Evolutionary conservation across 2,329 filamentous ascomycete species (phyloP).

Genomic region (Karstenula rhodostoma): DNA sequence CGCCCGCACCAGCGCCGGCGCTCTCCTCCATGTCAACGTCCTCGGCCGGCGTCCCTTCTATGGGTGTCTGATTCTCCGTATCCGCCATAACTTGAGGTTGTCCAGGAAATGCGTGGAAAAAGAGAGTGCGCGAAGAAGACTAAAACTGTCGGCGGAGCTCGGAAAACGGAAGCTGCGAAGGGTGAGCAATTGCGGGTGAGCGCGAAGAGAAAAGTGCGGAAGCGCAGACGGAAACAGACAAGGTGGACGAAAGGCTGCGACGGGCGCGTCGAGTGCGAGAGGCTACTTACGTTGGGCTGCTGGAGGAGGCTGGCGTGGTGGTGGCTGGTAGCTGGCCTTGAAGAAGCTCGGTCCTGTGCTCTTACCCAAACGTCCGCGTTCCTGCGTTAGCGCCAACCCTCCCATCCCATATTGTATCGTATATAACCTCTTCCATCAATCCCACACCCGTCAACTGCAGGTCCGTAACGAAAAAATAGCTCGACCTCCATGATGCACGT

Average conservation of each 20-base stretch:
- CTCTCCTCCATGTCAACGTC: constrained; percentile 61
- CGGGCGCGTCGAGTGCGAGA: constrained; percentile 6
- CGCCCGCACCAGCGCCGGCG: constrained; percentile 20
- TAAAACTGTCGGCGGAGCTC: not conserved
- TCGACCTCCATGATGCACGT: too few relatives aligned
- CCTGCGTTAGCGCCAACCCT: constrained; percentile 1
- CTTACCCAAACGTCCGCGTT: not conserved
- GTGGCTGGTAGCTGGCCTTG: constrained; percentile 7
- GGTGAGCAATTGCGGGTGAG: constrained; percentile 2
- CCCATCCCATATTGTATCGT: too few relatives aligned
- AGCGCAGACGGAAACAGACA: not conserved
- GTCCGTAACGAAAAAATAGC: too few relatives aligned
- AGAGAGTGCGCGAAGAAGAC: not conserved
- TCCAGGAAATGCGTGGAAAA: not conserved
- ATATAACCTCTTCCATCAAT: too few relatives aligned
- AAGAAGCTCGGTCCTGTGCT: not conserved
- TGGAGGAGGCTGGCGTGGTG: not conserved
- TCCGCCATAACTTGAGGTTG: constrained; percentile 37
- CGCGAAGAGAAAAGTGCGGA: not conserved
- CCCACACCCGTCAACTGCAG: too few relatives aligned
- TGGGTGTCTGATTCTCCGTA: constrained; percentile 36
- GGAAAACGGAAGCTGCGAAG: not conserved
- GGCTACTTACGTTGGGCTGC: not conserved
- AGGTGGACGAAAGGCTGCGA: not conserved
- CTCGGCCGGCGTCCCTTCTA: constrained; percentile 42